Base-by-base conservation (phyloP, 2,329 filamentous ascomycete genomes). In the Plectosphaerella cucumerina region DNA sequence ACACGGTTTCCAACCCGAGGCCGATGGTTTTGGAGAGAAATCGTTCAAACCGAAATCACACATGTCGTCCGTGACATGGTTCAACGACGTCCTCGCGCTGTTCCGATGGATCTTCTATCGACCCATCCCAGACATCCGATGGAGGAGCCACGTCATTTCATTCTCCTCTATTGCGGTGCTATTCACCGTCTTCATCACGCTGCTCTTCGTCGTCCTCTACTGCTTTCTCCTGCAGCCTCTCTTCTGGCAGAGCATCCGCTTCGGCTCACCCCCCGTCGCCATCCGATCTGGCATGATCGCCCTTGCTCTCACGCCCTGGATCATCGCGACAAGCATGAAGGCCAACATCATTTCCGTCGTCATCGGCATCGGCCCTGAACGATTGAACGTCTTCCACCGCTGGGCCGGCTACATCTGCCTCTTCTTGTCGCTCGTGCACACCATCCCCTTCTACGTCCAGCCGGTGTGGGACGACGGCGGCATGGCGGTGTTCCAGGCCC, bases 251-350 rank as follows among this genome's bases (percentile, higher is more conserved):
- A 94, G 89, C 67, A 96, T 97, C 59, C 78, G 78, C 44, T 93
- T 82, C 60, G 93, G 93, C 41, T 96, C 93, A 1, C 93, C 93
- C 23, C 93, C 93, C 1, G 67, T 97, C 50, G 90, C 92, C 10
- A 84, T 97, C 54, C 82, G 93, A 57, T 78, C 91, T 8, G 93
- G 93, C 45, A 97, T 97, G 93, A 82, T 97, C 51, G 86, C 92
- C 12, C 86, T 97, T 14, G 89, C 93, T 12, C 82, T 96, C 78
- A 87, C 94, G 44, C 93, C 93, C 1, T 97, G 92, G 91, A 93
- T 97, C 57, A 75, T 96, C 47, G 90, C 86, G 17, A 84, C 94
- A 11, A 90, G 89, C 64, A 95, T 90, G 78, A 97, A 97, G 69
- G 87, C 90, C 15, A 97, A 97, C 63, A 64, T 96, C 31, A 80